phyloP scores from a whole-genome alignment of 2,329 filamentous ascomycete species.

The Apiospora phragmitis region DNA sequence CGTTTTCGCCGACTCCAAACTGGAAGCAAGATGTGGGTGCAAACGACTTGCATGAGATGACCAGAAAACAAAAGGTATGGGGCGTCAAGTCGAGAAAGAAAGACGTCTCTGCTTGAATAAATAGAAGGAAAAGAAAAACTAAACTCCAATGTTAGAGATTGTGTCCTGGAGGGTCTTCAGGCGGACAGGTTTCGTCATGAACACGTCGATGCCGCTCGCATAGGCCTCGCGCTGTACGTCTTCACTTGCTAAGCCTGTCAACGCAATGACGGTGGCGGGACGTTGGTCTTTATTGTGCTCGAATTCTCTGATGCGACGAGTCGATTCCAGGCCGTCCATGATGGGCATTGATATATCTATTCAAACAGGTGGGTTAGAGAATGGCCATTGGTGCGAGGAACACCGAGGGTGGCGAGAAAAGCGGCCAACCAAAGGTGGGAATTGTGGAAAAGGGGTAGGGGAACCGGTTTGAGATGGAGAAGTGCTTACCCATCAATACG shows the following conservation, averaged over 20 bases:
- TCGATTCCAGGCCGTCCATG: constrained; percentile 42
- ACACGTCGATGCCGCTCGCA: constrained; percentile 45
- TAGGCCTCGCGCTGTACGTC: constrained; percentile 47
- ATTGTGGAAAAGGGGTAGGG: not conserved
- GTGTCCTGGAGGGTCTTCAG: constrained; percentile 30
- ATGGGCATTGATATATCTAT: constrained; percentile 47
- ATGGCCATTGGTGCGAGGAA: not conserved
- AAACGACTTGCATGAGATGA: not conserved
- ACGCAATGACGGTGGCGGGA: constrained; percentile 43
- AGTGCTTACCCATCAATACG: constrained; percentile 17
- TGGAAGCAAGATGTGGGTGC: not conserved
- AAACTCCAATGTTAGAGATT: constrained; percentile 10
- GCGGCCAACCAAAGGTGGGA: too few species aligned
- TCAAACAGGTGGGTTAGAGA: not conserved
- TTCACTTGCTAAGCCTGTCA: constrained; percentile 45
- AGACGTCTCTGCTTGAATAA: not conserved
- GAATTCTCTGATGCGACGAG: constrained; percentile 40
- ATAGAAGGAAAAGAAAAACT: not conserved
- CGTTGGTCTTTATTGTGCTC: constrained; percentile 38
- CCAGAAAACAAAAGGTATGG: not conserved
- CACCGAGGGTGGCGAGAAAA: not conserved
- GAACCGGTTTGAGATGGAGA: too few species aligned
- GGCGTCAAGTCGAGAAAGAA: not conserved
- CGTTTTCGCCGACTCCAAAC: not conserved
- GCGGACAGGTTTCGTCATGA: constrained; percentile 48